Evolutionary conservation across 2,329 filamentous ascomycete species (phyloP), one percentile per base, ranked within the genome.

Genomic region (Delphinella strobiligena): DNA sequence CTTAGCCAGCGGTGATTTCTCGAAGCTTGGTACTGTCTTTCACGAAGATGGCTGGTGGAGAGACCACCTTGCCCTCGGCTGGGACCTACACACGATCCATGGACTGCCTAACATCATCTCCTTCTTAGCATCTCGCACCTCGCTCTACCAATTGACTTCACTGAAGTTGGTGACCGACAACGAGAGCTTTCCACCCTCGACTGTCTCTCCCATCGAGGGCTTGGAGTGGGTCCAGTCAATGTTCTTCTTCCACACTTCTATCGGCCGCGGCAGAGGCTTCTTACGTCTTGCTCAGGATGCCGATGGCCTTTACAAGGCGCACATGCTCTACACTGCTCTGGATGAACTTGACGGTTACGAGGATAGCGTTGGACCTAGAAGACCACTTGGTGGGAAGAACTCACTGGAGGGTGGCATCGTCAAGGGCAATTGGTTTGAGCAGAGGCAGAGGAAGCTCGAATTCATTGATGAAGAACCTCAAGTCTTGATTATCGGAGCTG

Each of bases 311-410:
- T 82, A 76, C 77, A 78, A 75, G 51, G 69, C 75, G 0, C 80
- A 74, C 45, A 78, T 75, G 1, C 49, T 83, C 0, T 82, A 75
- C 50, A 82, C 79, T 0, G 62, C 66, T 0, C 59, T 84, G 4
- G 51, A 65, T 2, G 67, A 71, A 29, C 46, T 84, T 4, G 69
- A 62, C 3, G 72, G 68, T 0, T 58, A 68, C 37, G 69, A 76
- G 43, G 74, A 82, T 52, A 45, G 48, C 0, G 52, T 64, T 1
- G 62, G 66, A 2, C 50, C 49, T 1, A 63, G 62, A 3, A 63
- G 80, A 19, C 67, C 74, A 0, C 60, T 61, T 15, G 80, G 80
- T 0, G 74, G 71, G 1, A 70, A 69, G 51, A 82, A 81, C 48
- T 82, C 78, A 72, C 59, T 66, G 3, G 73, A 80, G 44, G 63